phyloP scores from a whole-genome alignment of 164 flowering plant genomes.

The Annona cherimola region DNA sequence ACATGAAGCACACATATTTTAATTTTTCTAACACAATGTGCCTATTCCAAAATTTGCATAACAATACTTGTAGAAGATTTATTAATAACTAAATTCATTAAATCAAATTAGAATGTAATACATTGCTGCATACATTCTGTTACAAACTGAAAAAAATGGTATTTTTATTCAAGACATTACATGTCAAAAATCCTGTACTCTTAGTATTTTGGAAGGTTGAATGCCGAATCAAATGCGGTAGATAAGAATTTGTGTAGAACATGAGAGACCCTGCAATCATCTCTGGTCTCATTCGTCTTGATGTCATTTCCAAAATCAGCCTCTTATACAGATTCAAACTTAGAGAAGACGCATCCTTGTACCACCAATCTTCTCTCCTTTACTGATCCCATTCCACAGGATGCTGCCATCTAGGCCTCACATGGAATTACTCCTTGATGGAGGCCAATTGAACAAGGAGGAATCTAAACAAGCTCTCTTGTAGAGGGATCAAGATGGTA shows the following conservation, averaged over 20 bases:
- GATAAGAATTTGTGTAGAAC: conserved; percentile 46
- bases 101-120: no score
- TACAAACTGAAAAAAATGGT: no score
- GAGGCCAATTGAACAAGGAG: conserved; percentile 44
- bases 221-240: conserved; percentile 48
- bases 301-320: conserved; percentile 41
- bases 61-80: no score
- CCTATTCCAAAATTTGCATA: no score
- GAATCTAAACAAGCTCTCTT: conserved; percentile 67
- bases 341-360: conserved; percentile 56
- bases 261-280: conserved; percentile 48
- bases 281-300: conserved; percentile 53
- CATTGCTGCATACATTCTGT: no score
- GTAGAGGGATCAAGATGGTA: no score
- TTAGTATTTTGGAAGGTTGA: conserved; percentile 30
- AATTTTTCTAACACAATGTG: no score
- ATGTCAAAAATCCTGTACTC: no score
- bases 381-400: conserved; percentile 61
- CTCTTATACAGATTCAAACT: conserved; percentile 47
- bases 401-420: conserved; percentile 24
- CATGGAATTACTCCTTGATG: conserved; percentile 17
- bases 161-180: no score
- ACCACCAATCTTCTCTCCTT: conserved; percentile 65
- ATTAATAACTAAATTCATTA: no score
- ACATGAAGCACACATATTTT: no score